A percentile compares a stretch with the other conserved stretches of the same genome.
Conservation (phyloP, 768 basidiomycete genomes). For the Trametes meyenii region DNA sequence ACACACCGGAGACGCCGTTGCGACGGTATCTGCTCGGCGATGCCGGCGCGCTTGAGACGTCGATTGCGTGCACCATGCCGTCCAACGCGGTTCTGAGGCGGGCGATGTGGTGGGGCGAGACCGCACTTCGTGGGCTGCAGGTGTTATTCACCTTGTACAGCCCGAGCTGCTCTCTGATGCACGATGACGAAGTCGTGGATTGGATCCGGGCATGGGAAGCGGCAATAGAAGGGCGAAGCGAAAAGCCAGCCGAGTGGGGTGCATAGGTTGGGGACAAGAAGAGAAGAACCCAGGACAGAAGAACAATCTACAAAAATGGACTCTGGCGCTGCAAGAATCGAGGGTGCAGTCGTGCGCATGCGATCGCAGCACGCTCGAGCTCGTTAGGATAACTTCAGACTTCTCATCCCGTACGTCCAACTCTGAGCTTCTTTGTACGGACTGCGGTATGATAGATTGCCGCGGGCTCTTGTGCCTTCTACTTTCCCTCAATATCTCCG, state of each 20-base stretch:
- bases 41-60: slow-evolving; percentile 4
- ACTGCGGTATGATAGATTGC: too few relatives aligned
- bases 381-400: too few relatives aligned
- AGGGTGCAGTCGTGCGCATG: too few relatives aligned
- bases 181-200: slow-evolving; percentile 12
- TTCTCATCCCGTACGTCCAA: too few relatives aligned
- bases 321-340: too few relatives aligned
- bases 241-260: not conserved
- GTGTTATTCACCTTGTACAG: not conserved
- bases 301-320: too few relatives aligned
- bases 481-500: too few relatives aligned
- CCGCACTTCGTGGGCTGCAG: slow-evolving; percentile 1
- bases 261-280: too few relatives aligned
- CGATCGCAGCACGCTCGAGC: too few relatives aligned
- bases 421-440: too few relatives aligned
- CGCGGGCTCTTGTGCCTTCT: too few relatives aligned
- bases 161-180: slow-evolving; percentile 1
- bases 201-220: not conserved
- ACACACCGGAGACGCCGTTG: slow-evolving; percentile 2
- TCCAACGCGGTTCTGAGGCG: not conserved
- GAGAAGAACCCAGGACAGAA: too few relatives aligned
- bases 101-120: not conserved
- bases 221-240: not conserved
- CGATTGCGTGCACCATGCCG: slow-evolving; percentile 3
- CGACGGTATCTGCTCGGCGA: slow-evolving; percentile 7